phyloP scores from a whole-genome alignment of 495 filamentous ascomycete species.

The Penicilliopsis zonata region DNA sequence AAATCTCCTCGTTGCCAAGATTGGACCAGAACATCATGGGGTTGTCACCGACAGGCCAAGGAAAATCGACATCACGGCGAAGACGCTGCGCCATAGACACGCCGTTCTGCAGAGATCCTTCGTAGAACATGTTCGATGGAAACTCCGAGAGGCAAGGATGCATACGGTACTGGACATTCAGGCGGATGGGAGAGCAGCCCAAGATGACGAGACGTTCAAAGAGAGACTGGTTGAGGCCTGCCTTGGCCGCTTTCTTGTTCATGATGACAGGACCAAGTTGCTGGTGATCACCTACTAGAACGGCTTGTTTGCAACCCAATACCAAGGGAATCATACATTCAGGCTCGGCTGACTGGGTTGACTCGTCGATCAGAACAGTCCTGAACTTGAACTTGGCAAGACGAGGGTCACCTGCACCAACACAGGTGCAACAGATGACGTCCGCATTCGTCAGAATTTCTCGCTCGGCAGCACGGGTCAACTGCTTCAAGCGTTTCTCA shows the following conservation, averaged over 20 bases:
- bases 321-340: constrained; percentile 99
- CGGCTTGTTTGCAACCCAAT: constrained; percentile 94
- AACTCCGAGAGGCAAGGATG: constrained; percentile 97
- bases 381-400: constrained; percentile 95
- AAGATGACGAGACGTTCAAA: constrained; percentile 95
- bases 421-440: constrained; percentile 98
- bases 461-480: constrained; percentile 86
- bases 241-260: constrained; percentile 99
- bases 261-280: constrained; percentile 98
- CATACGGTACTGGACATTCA: constrained; percentile 99
- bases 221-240: constrained; percentile 90
- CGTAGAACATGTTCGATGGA: constrained; percentile 99
- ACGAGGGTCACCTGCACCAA: constrained; percentile 92
- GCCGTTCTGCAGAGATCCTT: constrained; percentile 93
- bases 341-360: constrained; percentile 96
- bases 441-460: constrained; percentile 94
- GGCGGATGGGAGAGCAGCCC: constrained; percentile 79
- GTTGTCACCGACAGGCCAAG: constrained; percentile 86
- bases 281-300: constrained; percentile 96
- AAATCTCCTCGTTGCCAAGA: constrained; percentile 94
- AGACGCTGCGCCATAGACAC: constrained; percentile 82
- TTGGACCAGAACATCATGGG: constrained; percentile 99
- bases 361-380: constrained; percentile 96
- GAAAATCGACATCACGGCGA: constrained; percentile 92
- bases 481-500: constrained; percentile 94